Percentiles rank a stretch among this genome's conserved stretches.
Conservation (phyloP, 2,329 filamentous ascomycete species). For the Sphaerulina populicola region DNA sequence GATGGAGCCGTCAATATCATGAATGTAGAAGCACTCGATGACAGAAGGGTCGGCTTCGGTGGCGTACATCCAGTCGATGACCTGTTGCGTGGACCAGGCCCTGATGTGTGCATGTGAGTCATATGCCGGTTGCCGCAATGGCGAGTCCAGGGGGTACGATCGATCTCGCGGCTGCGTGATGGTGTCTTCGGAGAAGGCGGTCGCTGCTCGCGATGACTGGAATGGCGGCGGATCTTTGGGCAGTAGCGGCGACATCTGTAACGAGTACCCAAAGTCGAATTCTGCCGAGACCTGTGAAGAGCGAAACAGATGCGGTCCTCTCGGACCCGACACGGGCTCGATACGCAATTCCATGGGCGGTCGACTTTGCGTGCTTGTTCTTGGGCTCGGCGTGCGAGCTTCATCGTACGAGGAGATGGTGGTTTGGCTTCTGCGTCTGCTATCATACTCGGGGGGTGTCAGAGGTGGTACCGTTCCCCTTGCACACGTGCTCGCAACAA, state of each 20-base stretch:
- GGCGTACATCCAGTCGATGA: constrained; percentile 79
- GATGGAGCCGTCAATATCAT: constrained; percentile 85
- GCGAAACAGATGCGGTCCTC: constrained; percentile 79
- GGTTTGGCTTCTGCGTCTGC: constrained; percentile 68
- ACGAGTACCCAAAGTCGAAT: constrained; percentile 43
- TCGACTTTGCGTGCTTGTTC: constrained; percentile 46
- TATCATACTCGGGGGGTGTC: constrained; percentile 26
- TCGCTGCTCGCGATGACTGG: constrained; percentile 35
- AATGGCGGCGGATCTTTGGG: constrained; percentile 48
- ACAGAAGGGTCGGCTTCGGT: constrained; percentile 68
- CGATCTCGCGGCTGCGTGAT: constrained; percentile 23
- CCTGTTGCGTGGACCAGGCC: constrained; percentile 65
- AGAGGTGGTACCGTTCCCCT: constrained; percentile 3
- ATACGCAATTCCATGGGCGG: constrained; percentile 52
- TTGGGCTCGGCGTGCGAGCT: constrained; percentile 65
- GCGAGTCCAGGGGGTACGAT: constrained; percentile 28
- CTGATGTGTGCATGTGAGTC: constrained; percentile 38
- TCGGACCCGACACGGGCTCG: constrained; percentile 68
- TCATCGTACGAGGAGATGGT: constrained; percentile 85
- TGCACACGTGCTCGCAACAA: neutral
- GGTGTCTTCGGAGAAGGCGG: constrained; percentile 35
- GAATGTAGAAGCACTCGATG: constrained; percentile 76
- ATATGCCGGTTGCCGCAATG: constrained; percentile 12
- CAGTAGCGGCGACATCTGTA: constrained; percentile 67
- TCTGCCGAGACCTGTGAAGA: constrained; percentile 54